Percentiles rank a stretch among this genome's conserved stretches.
These are phyloP conservation scores for Penicillium corylophilum DNA, from an alignment of 2,329 filamentous ascomycete genomes.

Conservation along the genomic window DNA sequence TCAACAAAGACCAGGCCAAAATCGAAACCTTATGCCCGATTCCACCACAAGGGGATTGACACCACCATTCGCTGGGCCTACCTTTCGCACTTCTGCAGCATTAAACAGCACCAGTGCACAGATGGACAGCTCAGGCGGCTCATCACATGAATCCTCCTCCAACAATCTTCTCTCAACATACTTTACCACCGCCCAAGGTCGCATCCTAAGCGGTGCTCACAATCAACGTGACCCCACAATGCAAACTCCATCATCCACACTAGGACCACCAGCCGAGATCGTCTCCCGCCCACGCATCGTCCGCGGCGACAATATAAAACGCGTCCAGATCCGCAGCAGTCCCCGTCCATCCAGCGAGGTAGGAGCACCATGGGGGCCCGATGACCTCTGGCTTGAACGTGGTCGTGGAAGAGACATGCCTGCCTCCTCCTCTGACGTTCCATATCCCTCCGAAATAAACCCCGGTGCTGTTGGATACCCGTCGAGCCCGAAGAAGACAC, in stretches of 20 bases:
- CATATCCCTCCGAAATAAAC: constrained; percentile 21
- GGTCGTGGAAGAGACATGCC: constrained; percentile 1
- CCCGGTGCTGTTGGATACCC: constrained; percentile 18
- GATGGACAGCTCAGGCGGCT: constrained; percentile 6
- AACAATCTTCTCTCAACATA: constrained; percentile 6
- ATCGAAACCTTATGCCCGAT: neutral
- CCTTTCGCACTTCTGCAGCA: constrained; percentile 2
- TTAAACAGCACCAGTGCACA: constrained; percentile 13
- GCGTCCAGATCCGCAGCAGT: constrained; percentile 31
- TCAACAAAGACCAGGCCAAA: constrained; percentile 3
- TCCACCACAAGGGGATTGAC: neutral
- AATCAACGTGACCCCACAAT: constrained; percentile 14
- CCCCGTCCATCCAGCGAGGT: constrained; percentile 26
- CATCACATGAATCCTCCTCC: constrained; percentile 8
- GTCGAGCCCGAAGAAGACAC: constrained; percentile 23
- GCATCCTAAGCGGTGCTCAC: constrained; percentile 1
- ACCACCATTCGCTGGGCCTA: constrained; percentile 5
- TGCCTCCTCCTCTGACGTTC: constrained; percentile 5
- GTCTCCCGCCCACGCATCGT: constrained; percentile 35
- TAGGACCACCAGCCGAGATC: constrained; percentile 30
- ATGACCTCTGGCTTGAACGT: constrained; percentile 31
- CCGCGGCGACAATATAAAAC: constrained; percentile 32
- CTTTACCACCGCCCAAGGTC: constrained; percentile 4
- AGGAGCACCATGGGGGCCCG: constrained; percentile 28
- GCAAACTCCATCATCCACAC: constrained; percentile 15